phyloP scores from a whole-genome alignment of 352 stramenopile genomes.

The Phytophthora rubi region DNA sequence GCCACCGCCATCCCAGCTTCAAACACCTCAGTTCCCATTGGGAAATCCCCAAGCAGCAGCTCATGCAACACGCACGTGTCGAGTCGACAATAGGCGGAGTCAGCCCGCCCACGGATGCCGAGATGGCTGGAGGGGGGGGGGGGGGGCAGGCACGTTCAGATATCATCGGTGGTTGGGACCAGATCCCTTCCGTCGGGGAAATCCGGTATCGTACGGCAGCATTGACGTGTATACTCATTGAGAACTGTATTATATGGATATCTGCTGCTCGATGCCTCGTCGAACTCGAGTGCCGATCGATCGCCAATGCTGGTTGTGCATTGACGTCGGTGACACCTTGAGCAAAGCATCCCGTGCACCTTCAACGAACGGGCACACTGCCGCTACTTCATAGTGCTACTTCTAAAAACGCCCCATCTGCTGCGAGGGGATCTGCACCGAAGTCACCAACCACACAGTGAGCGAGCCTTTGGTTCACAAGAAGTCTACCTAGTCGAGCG shows the following conservation, averaged over 20 bases:
- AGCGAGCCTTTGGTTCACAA: background rate
- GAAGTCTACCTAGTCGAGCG: too few species aligned
- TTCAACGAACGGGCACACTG: background rate
- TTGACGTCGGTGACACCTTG: background rate
- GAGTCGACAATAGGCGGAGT: conserved; percentile 20
- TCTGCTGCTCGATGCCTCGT: background rate
- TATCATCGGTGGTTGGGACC: conserved; percentile 1
- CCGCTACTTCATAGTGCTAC: conserved; percentile 1
- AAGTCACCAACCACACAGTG: background rate
- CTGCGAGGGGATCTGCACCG: background rate
- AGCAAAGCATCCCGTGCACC: background rate
- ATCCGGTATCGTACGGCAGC: background rate
- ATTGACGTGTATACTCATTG: background rate
- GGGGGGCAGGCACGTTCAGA: background rate
- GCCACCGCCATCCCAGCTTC: background rate
- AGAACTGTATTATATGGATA: too few species aligned
- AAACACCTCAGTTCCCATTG: background rate
- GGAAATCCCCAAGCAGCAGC: background rate
- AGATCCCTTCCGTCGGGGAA: background rate
- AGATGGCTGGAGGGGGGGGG: too few species aligned
- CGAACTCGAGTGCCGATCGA: background rate
- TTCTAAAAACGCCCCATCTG: background rate
- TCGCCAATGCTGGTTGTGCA: too few species aligned
- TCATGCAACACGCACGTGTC: conserved; percentile 12
- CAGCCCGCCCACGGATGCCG: background rate